Base-by-base conservation (phyloP, 306 rosid species). In the Calophaca sinica region DNA sequence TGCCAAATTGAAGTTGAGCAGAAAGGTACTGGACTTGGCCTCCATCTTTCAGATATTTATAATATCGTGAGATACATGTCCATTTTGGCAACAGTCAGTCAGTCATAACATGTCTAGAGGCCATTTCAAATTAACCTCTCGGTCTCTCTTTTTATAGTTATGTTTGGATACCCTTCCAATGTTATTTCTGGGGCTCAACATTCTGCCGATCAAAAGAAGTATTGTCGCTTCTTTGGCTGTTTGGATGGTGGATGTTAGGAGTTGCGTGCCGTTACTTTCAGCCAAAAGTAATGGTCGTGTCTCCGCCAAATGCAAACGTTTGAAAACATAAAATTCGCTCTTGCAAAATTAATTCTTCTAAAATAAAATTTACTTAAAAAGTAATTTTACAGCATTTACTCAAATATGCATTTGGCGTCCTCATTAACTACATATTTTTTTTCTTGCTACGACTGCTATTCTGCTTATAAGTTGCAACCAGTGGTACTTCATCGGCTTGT, bases 1-100 rank as follows among this genome's bases (percentile, higher is more conserved):
- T 89, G 99, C 97, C 46, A 94, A 94, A 84, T 83, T 94, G 82
- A 94, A 89, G 84, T 83, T 94, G 88, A 90, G 96, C 85, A 81
- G 91, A 79, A 81, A 84, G 96, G 98, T 94, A 78, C 31, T 26
- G 61, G 35, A 45, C 36, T 69, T 59, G 76, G 51, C 26, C 12
- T 54, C 48, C 39, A 55, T 53, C 62, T 49, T 39, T 50, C 5
- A 9, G 26, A 33, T 33, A 68, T 68, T 46, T 61, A 72, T 4
- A 49, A 67, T 14, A 62, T 45, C 2, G 6, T 63, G 57, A 29
- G 26, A 60, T 68, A 39, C 67, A n/a, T 69, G 58, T 31, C 48
- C 33, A 57, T 41, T 63, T 72, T 59, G 68, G 28, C 41, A 45
- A 11, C 71, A 45, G 29, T 20, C 26, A 20, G 26, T 20, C 26